phyloP scores from a whole-genome alignment of 768 basidiomycete species.

The Hygrocybe coccinea region DNA sequence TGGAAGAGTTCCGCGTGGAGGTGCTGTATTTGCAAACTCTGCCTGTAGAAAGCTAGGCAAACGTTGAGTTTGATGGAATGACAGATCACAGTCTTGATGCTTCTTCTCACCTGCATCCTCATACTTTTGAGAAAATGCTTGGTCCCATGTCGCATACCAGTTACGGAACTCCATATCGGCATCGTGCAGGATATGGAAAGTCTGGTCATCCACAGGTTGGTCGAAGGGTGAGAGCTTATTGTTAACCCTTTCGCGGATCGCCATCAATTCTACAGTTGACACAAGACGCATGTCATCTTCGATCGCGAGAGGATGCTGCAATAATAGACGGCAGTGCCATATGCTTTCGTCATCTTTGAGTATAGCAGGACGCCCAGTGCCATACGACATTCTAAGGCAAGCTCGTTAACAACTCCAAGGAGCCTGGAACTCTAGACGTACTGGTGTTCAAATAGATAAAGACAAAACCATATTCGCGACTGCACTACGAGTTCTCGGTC shows the following conservation, averaged over 20 bases:
- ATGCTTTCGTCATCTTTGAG: constrained; percentile 92
- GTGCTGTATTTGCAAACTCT: constrained; percentile 82
- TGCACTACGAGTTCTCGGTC: constrained; percentile 80
- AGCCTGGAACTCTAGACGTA: constrained; percentile 35
- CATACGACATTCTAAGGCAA: constrained; percentile 77
- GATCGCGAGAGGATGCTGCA: constrained; percentile 84
- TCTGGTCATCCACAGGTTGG: constrained; percentile 63
- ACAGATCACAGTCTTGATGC: background rate
- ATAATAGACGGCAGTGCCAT: constrained; percentile 66
- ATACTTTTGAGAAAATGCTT: constrained; percentile 74
- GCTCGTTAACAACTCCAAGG: background rate
- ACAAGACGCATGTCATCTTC: constrained; percentile 94
- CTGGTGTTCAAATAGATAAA: constrained; percentile 94
- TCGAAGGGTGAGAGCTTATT: constrained; percentile 79
- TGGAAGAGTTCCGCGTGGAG: constrained; percentile 83
- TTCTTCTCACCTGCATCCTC: constrained; percentile 68
- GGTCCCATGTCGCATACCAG: constrained; percentile 82
- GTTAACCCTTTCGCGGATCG: constrained; percentile 80
- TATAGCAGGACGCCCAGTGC: constrained; percentile 89
- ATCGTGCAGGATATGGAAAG: constrained; percentile 64
- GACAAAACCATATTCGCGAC: constrained; percentile 87
- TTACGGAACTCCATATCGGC: constrained; percentile 73
- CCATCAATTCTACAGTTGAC: constrained; percentile 90
- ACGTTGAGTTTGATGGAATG: background rate
- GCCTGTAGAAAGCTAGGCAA: constrained; percentile 72